Conservation (phyloP, 805 yeast genomes). For the Myxozyma sirexii region DNA sequence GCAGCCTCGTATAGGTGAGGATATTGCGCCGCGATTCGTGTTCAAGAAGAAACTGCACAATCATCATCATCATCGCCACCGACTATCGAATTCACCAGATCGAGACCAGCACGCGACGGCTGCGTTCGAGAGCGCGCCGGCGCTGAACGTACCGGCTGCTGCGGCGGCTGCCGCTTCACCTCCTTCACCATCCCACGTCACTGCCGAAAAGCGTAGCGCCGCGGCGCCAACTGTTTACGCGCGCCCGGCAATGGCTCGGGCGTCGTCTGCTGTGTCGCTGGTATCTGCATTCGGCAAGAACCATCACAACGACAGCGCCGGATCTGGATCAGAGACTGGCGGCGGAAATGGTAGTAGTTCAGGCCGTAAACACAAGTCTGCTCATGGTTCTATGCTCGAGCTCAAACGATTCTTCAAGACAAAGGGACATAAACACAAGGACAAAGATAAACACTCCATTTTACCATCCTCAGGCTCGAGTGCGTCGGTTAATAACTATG, state of each 20-base stretch:
- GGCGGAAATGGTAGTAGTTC: constrained; percentile 4
- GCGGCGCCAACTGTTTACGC: constrained; percentile 7
- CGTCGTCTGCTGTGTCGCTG: constrained; percentile 35
- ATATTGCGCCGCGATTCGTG: constrained; percentile 44
- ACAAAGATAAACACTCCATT: constrained; percentile 13
- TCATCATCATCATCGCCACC: constrained; percentile 22
- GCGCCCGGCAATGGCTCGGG: constrained; percentile 25
- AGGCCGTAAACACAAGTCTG: constrained; percentile 24
- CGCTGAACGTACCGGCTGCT: constrained; percentile 12
- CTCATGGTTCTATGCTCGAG: constrained; percentile 42
- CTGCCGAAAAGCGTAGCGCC: not conserved
- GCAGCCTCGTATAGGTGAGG: constrained; percentile 32
- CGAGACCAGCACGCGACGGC: constrained; percentile 2
- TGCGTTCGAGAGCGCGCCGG: not conserved
- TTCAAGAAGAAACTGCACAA: constrained; percentile 37
- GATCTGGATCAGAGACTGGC: constrained; percentile 18
- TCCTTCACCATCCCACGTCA: not conserved
- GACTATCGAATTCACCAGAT: not conserved
- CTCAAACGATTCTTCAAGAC: constrained; percentile 53
- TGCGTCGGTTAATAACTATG: constrained; percentile 13
- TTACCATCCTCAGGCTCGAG: constrained; percentile 15
- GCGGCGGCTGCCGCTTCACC: constrained; percentile 4
- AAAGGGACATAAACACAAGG: constrained; percentile 38
- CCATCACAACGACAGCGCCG: constrained; percentile 30
- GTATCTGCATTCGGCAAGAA: constrained; percentile 30